Evolutionary conservation across 2,329 filamentous ascomycete species (phyloP).

Genomic region (Scopulariopsis brevicaulis): DNA sequence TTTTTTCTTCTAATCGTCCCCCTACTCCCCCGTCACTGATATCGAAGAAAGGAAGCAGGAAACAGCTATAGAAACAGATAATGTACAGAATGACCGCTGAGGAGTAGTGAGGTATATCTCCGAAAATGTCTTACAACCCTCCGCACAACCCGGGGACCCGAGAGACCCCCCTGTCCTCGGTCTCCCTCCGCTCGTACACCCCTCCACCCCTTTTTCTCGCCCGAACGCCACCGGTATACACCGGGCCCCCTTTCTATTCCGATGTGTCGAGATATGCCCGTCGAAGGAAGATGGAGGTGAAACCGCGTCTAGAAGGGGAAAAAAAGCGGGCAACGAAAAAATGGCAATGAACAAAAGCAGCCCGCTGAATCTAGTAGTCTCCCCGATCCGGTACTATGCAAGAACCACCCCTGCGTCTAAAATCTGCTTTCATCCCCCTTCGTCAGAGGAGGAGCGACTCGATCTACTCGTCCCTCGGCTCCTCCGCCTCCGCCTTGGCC

Average conservation of each 20-base stretch:
- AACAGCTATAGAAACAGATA: background rate
- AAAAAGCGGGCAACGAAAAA: background rate
- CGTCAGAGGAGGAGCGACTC: background rate
- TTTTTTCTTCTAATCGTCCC: background rate
- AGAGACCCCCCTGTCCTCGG: background rate
- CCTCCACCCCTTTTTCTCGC: background rate
- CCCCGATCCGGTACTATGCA: background rate
- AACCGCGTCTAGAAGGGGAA: background rate
- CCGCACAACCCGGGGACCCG: background rate
- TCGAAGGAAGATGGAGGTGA: background rate
- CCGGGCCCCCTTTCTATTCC: too few species aligned
- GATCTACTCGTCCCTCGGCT: constrained; percentile 1
- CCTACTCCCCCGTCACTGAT: background rate
- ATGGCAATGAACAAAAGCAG: background rate
- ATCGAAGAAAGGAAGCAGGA: background rate
- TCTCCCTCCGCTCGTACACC: background rate
- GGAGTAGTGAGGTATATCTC: background rate
- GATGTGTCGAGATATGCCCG: background rate
- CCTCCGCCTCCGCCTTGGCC: constrained; percentile 21
- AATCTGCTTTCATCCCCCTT: background rate
- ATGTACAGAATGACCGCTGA: background rate
- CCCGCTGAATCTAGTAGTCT: background rate
- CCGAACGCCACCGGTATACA: background rate
- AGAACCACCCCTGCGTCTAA: background rate
- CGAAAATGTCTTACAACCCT: background rate